These are phyloP conservation scores for Cercospora nicotianae DNA, from an alignment of 2,329 filamentous ascomycete species.

Conservation along the genomic window DNA sequence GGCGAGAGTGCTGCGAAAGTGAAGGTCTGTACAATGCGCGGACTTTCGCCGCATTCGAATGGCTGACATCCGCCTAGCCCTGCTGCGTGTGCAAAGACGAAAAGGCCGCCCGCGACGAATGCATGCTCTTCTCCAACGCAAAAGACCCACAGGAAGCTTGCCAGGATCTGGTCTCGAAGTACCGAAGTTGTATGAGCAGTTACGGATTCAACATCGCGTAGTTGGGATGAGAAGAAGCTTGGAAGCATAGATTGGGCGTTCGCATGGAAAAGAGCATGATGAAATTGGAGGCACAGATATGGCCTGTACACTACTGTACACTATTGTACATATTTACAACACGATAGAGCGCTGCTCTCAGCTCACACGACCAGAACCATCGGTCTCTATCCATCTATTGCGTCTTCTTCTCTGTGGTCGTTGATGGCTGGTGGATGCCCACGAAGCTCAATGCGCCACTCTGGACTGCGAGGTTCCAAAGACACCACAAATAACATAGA, in stretches of 20 bases:
- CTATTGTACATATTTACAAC: constrained; percentile 19
- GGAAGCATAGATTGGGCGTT: constrained; percentile 11
- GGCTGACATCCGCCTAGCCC: constrained; percentile 57
- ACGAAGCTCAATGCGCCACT: constrained; percentile 49
- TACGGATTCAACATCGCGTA: constrained; percentile 73
- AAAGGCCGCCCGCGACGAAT: constrained; percentile 90
- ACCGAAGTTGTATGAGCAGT: constrained; percentile 87
- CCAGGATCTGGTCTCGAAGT: constrained; percentile 76
- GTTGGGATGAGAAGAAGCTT: constrained; percentile 1
- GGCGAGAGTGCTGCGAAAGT: constrained; percentile 44
- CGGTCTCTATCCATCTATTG: constrained; percentile 32
- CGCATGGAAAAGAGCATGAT: constrained; percentile 8
- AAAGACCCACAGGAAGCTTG: constrained; percentile 83
- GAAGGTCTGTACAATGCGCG: constrained; percentile 39
- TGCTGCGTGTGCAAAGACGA: constrained; percentile 98
- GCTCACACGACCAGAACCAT: not conserved
- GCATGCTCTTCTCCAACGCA: constrained; percentile 93
- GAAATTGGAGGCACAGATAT: constrained; percentile 3
- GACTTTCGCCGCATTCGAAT: not conserved
- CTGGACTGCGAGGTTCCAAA: constrained; percentile 65
- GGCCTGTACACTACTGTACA: constrained; percentile 22
- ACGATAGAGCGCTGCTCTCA: constrained; percentile 12
- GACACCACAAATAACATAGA: constrained; percentile 88
- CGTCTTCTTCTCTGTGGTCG: constrained; percentile 42
- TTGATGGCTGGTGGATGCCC: constrained; percentile 22